Conservation (phyloP, 2,329 filamentous ascomycete genomes). For the Chaetomium sp. region DNA sequence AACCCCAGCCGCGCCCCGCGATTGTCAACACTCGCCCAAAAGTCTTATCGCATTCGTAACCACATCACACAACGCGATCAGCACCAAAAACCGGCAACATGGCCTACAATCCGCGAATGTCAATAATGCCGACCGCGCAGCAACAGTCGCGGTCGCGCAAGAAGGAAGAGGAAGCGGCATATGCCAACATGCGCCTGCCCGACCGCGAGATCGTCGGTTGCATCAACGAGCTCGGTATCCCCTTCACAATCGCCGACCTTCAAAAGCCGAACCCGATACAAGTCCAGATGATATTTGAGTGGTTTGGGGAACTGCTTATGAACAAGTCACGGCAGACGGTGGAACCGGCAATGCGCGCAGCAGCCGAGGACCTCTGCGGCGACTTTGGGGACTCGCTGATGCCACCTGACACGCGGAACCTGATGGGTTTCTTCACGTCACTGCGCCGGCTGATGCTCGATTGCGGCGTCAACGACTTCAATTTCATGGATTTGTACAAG, state of each 20-base stretch:
- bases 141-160: slow-evolving; percentile 57
- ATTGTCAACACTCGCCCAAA: slow-evolving; percentile 19
- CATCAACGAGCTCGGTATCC: slow-evolving; percentile 94
- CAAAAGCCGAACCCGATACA: slow-evolving; percentile 92
- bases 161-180: slow-evolving; percentile 61
- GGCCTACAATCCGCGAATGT: slow-evolving; percentile 63
- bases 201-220: slow-evolving; percentile 89
- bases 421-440: slow-evolving; percentile 94
- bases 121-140: slow-evolving; percentile 58
- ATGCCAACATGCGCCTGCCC: slow-evolving; percentile 62
- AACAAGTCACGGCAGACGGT: slow-evolving; percentile 92
- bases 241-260: slow-evolving; percentile 81
- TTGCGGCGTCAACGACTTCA: slow-evolving; percentile 92
- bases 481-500: slow-evolving; percentile 86
- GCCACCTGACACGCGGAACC: slow-evolving; percentile 82
- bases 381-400: slow-evolving; percentile 79
- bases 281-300: slow-evolving; percentile 97
- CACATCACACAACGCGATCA: slow-evolving; percentile 15
- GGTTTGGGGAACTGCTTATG: slow-evolving; percentile 91
- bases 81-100: slow-evolving; percentile 42
- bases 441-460: slow-evolving; percentile 77
- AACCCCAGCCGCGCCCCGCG: slow-evolving; percentile 13
- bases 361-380: slow-evolving; percentile 82
- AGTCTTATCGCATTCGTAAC: background rate
- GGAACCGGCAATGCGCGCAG: slow-evolving; percentile 91